Evolutionary conservation across 2,329 filamentous ascomycete species (phyloP).

Genomic region (Talaromyces sp.): DNA sequence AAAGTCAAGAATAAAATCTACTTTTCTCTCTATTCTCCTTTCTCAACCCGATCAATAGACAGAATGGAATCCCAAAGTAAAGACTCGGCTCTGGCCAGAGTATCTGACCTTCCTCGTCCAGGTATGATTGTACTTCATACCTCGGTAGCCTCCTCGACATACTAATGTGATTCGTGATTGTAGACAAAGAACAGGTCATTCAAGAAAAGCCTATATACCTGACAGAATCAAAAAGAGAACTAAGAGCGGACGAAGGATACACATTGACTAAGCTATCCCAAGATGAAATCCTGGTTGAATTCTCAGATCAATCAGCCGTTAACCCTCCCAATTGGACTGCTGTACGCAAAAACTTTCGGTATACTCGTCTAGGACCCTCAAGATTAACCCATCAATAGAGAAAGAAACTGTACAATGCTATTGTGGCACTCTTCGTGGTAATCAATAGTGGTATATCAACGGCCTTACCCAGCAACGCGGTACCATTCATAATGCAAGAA

Average conservation of each 20-base stretch:
- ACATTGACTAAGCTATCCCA: constrained; percentile 22
- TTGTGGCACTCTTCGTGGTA: constrained; percentile 28
- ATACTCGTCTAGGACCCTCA: not conserved
- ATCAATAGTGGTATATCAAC: constrained; percentile 40
- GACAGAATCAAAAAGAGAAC: not conserved
- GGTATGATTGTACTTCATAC: constrained; percentile 17
- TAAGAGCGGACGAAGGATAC: constrained; percentile 19
- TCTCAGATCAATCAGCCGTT: constrained; percentile 23
- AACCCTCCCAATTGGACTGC: constrained; percentile 30
- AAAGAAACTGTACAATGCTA: constrained; percentile 30
- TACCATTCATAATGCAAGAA: constrained; percentile 35
- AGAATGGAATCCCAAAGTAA: not conserved
- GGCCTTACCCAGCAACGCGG: constrained; percentile 39
- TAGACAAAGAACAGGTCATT: not conserved
- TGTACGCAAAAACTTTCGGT: constrained; percentile 21
- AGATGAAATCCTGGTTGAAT: constrained; percentile 28
- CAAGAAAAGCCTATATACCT: not conserved
- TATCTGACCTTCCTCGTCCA: constrained; percentile 10
- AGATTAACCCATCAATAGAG: constrained; percentile 9
- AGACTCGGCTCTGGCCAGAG: not conserved
- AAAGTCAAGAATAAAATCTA: not conserved
- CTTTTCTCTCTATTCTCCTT: not conserved
- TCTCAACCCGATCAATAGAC: not conserved
- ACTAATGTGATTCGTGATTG: not conserved
- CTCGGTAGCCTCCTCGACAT: not conserved